Evolutionary conservation across 129 eudicot species (phyloP).

Genomic region (Flaveria linearis): DNA sequence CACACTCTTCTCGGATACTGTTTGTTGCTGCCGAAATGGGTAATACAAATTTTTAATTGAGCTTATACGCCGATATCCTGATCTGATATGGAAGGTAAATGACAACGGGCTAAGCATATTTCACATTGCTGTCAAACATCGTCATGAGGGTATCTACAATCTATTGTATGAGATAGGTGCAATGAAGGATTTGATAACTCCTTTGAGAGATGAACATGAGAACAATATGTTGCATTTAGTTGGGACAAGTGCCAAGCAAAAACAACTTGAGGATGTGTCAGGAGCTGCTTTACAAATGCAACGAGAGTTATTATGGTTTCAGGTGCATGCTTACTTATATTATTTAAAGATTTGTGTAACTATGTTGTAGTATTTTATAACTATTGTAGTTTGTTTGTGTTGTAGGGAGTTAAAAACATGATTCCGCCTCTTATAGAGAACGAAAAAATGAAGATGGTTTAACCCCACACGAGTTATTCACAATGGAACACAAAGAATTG

Average conservation of each 20-base stretch:
- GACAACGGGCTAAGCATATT: neutral
- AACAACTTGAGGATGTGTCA: conserved; percentile 16
- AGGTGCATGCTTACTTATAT: neutral
- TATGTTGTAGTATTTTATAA: neutral
- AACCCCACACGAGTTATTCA: conserved; percentile 25
- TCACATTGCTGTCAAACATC: conserved; percentile 12
- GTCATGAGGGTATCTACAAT: conserved; percentile 9
- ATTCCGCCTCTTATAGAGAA: conserved; percentile 16
- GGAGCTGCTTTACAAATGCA: conserved; percentile 31
- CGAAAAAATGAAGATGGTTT: conserved; percentile 12
- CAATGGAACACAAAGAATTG: conserved; percentile 13
- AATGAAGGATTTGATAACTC: conserved; percentile 12
- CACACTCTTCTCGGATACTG: neutral
- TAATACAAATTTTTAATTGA: conserved; percentile 2
- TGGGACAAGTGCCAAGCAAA: conserved; percentile 12
- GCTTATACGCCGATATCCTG: conserved; percentile 1
- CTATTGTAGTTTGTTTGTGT: neutral
- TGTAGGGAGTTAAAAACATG: conserved; percentile 21
- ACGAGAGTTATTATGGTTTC: conserved; percentile 22
- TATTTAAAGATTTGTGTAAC: neutral
- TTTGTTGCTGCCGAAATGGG: conserved; percentile 10
- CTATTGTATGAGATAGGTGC: conserved; percentile 19
- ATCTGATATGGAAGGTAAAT: conserved; percentile 14
- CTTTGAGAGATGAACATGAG: neutral
- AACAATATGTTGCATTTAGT: conserved; percentile 17